Base-by-base conservation (phyloP, 2,329 filamentous ascomycete genomes). In the Colletotrichum magnum region DNA sequence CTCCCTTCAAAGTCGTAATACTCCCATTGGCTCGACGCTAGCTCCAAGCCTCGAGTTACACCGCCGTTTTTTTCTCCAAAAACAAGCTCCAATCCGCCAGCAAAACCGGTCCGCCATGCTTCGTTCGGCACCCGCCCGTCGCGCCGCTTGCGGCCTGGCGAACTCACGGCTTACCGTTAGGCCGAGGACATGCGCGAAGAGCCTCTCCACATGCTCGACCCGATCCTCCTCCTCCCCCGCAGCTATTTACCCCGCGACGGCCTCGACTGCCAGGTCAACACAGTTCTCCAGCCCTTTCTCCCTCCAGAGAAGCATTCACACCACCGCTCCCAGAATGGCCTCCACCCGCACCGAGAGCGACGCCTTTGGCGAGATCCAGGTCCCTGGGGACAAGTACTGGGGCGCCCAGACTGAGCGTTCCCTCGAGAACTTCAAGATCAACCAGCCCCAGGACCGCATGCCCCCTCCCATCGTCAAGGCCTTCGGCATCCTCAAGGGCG, bases 371-470 rank as follows among this genome's bases (percentile, higher is more conserved):
- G 94, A 97, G 86, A 90, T 99, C 81, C 90, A 97, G 86, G 95
- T 98, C 75, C 89, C 93, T 50, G 88, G 88, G 73, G 94, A 97
- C 89, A 95, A 93, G 87, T 99, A 99, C 89, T 99, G 96, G 95
- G 96, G 96, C 79, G 95, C 95, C 71, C 95, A 98, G 88, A 98
- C 95, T 63, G 93, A 98, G 88, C 92, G 95, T 74, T 98, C 95
- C 60, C 89, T 98, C 81, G 92, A 93, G 83, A 99, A 99, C 88
- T 99, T 99, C 89, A 93, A 92, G 82, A 98, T 99, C 90, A 98
- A 98, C 86, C 96, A 98, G 88, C 96, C 96, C 70, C 94, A 97
- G 84, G 96, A 99, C 81, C 94, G 96, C 81, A 98, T 98, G 95
- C 96, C 96, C 57, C 92, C 94, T 73, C 93, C 95, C 53, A 92